Evolutionary conservation across 129 eudicot species (phyloP).

Genomic region (Escallonia herrerae): DNA sequence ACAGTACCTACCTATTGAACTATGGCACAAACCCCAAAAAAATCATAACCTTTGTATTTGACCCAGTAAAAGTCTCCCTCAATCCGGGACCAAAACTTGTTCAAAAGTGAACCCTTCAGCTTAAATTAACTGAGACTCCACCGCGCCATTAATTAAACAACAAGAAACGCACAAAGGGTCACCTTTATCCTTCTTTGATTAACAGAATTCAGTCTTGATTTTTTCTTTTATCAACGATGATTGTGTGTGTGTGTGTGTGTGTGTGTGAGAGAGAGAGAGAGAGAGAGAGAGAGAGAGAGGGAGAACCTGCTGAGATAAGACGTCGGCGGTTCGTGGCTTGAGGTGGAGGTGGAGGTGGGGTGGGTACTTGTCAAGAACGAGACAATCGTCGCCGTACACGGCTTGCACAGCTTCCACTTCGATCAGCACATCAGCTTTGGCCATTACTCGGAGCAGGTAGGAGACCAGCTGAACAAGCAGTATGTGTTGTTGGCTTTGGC

Average conservation of each 20-base stretch:
- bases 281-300: not conserved
- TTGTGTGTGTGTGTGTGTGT: not conserved
- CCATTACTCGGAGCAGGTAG: constrained; percentile 20
- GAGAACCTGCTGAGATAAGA: constrained; percentile 74
- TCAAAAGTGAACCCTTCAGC: too few relatives aligned
- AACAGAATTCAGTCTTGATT: not conserved
- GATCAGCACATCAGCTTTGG: constrained; percentile 48
- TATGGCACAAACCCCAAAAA: too few relatives aligned
- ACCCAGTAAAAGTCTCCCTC: too few relatives aligned
- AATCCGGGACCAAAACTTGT: too few relatives aligned
- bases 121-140: too few relatives aligned
- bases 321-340: constrained; percentile 88
- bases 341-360: constrained; percentile 60
- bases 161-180: not conserved
- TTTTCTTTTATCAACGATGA: not conserved
- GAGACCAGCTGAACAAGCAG: too few relatives aligned
- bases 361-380: constrained; percentile 41
- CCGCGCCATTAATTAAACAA: not conserved
- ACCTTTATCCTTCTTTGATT: not conserved
- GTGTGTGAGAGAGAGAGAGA: not conserved
- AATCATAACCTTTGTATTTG: too few relatives aligned
- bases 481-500: too few relatives aligned
- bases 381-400: constrained; percentile 80
- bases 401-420: constrained; percentile 73
- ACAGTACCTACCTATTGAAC: too few relatives aligned